Base-by-base conservation (phyloP, 1,139 yeast species). In the Cylindricascospora bacillispora region DNA sequence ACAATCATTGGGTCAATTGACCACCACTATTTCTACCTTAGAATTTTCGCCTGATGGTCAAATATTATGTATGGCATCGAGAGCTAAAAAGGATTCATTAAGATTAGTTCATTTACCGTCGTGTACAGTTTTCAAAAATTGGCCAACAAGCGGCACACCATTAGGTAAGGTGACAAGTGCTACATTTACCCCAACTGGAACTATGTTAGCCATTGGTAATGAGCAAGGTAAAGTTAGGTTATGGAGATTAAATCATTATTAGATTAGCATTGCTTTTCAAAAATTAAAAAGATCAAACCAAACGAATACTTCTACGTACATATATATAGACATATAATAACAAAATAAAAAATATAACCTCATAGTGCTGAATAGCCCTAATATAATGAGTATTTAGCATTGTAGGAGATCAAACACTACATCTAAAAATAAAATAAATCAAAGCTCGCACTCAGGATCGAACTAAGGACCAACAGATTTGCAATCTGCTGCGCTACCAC, bases 61-160 rank as follows among this genome's bases (percentile, higher is more conserved):
- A 54, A 57, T 92, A 15, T 62, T 92, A 37, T 79, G 83, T 43
- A 68, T 86, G 44, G 93, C 95, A 0, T 79, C 93, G 5, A 66
- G 93, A 45, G 89, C 80, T 4, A 74, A 78, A 59, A 73, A 79
- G 48, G 97, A 92, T 54, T 83, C 95, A 1, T 62, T 92, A 39
- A 70, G 86, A 47, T 55, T 92, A 41, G 89, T 85, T 10, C 98
- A 92, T 49, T 58, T 89, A 36, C 95, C 97, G 9, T 67, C 85
- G 7, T 85, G 89, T 37, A 70, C 82, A 9, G 94, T 82, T 3
- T 92, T 75, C 56, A 67, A 75, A 33, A 92, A 92, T 62, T 92
- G 98, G 98, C 99, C 99, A 13, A 89, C 97, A 2, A 75, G 89
- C 34, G 89, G 85, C 6, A 86, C 99, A 0, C 98, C 98, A 3